Evolutionary conservation across 177 flowering plant species (phyloP).

Genomic region (Vitis hybrid): DNA sequence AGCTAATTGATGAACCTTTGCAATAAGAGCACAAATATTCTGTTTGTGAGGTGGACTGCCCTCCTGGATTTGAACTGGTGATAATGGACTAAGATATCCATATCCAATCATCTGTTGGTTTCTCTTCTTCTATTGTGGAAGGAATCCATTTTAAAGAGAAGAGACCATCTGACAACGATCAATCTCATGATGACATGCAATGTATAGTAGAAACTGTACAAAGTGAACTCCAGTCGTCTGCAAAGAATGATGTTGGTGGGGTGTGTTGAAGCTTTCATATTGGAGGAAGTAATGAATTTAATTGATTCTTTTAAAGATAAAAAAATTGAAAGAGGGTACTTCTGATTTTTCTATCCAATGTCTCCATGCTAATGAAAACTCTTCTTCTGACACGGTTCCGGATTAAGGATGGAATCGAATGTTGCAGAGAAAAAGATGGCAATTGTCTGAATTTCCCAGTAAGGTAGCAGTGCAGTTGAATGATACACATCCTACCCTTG

Average conservation of each 20-base stretch:
- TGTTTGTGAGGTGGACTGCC: constrained; percentile 41
- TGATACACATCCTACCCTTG: constrained; percentile 98
- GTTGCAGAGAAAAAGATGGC: constrained; percentile 20
- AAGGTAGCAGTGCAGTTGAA: constrained; percentile 94
- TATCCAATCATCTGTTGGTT: constrained; percentile 10
- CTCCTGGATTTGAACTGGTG: constrained; percentile 56
- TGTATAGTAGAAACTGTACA: constrained; percentile 42
- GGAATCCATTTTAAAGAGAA: constrained; percentile 10
- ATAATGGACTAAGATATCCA: constrained; percentile 13
- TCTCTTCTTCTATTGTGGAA: constrained; percentile 17
- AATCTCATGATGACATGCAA: constrained; percentile 23
- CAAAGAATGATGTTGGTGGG: constrained; percentile 37
- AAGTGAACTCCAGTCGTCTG: constrained; percentile 50
- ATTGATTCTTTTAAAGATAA: constrained; percentile 10
- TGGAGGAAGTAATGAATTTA: constrained; percentile 45
- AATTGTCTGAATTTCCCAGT: constrained; percentile 87
- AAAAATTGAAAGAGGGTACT: constrained; percentile 28
- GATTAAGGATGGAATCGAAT: constrained; percentile 4
- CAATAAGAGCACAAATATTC: constrained; percentile 24
- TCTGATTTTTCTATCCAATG: constrained; percentile 10
- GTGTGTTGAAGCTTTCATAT: constrained; percentile 38
- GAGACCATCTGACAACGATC: constrained; percentile 6
- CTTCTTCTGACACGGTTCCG: constrained; percentile 11
- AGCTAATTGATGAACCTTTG: constrained; percentile 19
- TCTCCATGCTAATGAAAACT: constrained; percentile 3